Percentiles rank a stretch among this genome's conserved stretches.
Evolutionary conservation across 2,329 filamentous ascomycete genomes (phyloP).

Genomic region (Cladophialophora yegresii): DNA sequence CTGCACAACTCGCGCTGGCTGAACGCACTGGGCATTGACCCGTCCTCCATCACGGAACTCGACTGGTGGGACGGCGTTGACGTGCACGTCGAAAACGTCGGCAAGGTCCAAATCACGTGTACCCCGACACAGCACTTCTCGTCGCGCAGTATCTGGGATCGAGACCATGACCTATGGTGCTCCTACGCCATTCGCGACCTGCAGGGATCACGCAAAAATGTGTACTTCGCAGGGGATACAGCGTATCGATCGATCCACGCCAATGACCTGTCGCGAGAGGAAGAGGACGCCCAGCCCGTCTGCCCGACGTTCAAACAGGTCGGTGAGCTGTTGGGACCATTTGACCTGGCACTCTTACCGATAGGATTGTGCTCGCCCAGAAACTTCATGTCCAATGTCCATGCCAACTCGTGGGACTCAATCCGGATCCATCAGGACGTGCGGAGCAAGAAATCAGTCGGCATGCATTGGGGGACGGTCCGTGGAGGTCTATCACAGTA

Average conservation of each 20-base stretch:
- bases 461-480: slow-evolving; percentile 55
- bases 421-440: slow-evolving; percentile 53
- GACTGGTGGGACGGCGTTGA: slow-evolving; percentile 55
- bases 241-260: slow-evolving; percentile 47
- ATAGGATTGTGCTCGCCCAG: slow-evolving; percentile 53
- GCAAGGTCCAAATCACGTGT: slow-evolving; percentile 48
- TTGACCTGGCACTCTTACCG: slow-evolving; percentile 53
- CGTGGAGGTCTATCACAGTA: slow-evolving; percentile 44
- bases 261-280: slow-evolving; percentile 25
- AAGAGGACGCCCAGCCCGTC: slow-evolving; percentile 42
- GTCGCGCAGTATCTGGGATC: slow-evolving; percentile 46
- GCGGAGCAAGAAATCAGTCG: slow-evolving; percentile 51
- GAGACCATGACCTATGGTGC: slow-evolving; percentile 51
- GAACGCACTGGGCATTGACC: slow-evolving; percentile 40
- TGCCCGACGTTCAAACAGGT: slow-evolving; percentile 55
- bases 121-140: slow-evolving; percentile 54
- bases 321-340: slow-evolving; percentile 50
- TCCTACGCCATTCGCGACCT: slow-evolving; percentile 48
- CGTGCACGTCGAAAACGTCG: slow-evolving; percentile 40
- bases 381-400: slow-evolving; percentile 49
- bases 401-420: slow-evolving; percentile 53
- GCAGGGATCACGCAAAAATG: slow-evolving; percentile 16
- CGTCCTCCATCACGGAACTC: slow-evolving; percentile 48
- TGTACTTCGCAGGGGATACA: slow-evolving; percentile 53
- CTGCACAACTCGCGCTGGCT: slow-evolving; percentile 40